A percentile compares a stretch with the other conserved stretches of the same genome.
Conservation (phyloP, 352 stramenopile genomes). For the Pythium chondricola region DNA sequence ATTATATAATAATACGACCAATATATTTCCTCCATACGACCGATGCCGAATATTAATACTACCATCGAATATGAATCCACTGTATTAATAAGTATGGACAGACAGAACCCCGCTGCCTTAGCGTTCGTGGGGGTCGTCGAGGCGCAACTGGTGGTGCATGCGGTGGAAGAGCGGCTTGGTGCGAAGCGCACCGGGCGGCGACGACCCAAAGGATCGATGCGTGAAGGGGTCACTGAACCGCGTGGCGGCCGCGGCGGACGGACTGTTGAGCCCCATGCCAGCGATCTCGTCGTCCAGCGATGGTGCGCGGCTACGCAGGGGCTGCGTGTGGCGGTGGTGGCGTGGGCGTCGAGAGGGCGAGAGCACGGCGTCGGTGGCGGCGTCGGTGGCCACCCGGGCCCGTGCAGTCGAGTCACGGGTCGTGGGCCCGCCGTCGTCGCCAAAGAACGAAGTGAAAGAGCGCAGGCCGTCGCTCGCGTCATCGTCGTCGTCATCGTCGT, state of each 20-base stretch:
- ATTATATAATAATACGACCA: neutral
- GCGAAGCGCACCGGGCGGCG: neutral
- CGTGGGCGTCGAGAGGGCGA: neutral
- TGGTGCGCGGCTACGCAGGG: slow-evolving; percentile 2
- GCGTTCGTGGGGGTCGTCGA: too few species aligned
- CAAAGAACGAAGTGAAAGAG: slow-evolving; percentile 29
- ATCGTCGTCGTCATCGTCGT: slow-evolving; percentile 31
- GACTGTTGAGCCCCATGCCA: slow-evolving; percentile 17
- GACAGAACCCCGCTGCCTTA: too few species aligned
- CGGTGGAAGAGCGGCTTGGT: slow-evolving; percentile 2
- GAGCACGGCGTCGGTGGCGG: too few species aligned
- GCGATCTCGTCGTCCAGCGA: slow-evolving; percentile 16
- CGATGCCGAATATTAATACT: too few species aligned
- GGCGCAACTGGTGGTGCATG: neutral
- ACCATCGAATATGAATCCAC: too few species aligned
- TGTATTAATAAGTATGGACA: too few species aligned
- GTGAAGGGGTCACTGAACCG: neutral
- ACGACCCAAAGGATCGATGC: neutral
- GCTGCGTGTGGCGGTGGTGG: neutral
- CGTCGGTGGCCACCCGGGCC: too few species aligned
- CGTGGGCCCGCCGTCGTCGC: too few species aligned
- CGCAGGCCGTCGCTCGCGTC: slow-evolving; percentile 21
- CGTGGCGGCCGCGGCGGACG: neutral
- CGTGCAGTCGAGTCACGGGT: too few species aligned
- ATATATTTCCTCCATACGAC: too few species aligned